phyloP scores from a whole-genome alignment of 805 yeast species.

The Ogataea ramenticola region DNA sequence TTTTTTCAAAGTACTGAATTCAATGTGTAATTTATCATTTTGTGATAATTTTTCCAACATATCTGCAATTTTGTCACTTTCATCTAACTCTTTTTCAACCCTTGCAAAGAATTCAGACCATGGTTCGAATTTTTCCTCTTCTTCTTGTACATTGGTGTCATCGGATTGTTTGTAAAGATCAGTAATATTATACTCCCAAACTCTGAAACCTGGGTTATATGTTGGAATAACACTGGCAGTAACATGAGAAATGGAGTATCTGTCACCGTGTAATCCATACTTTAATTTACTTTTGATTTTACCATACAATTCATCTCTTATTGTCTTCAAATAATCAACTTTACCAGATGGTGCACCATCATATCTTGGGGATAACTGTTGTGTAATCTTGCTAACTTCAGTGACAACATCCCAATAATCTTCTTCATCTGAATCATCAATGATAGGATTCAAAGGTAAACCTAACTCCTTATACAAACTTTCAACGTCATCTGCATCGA shows the following conservation, averaged over 20 bases:
- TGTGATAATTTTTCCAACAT: slow-evolving; percentile 3
- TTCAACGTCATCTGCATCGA: slow-evolving; percentile 11
- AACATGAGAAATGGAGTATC: slow-evolving; percentile 65
- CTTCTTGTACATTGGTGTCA: slow-evolving; percentile 2
- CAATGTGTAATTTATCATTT: slow-evolving; percentile 5
- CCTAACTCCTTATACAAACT: slow-evolving; percentile 12
- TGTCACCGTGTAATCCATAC: slow-evolving; percentile 38
- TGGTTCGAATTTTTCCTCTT: slow-evolving; percentile 26
- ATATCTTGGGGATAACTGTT: slow-evolving; percentile 21
- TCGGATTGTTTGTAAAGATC: slow-evolving; percentile 16
- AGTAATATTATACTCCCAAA: slow-evolving; percentile 80
- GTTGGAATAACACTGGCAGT: slow-evolving; percentile 77
- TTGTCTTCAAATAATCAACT: slow-evolving; percentile 52
- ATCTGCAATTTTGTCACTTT: slow-evolving; percentile 22
- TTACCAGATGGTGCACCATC: slow-evolving; percentile 69
- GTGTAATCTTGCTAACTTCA: slow-evolving; percentile 6
- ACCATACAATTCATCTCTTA: slow-evolving; percentile 48
- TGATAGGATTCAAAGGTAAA: slow-evolving; percentile 2
- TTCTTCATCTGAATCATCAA: slow-evolving; percentile 18
- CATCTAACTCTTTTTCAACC: slow-evolving; percentile 31
- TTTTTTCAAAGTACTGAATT: slow-evolving; percentile 6
- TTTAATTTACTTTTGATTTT: slow-evolving; percentile 37
- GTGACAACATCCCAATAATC: slow-evolving; percentile 2
- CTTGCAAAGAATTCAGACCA: slow-evolving; percentile 56
- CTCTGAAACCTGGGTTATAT: slow-evolving; percentile 73